Evolutionary conservation across 208 protist genomes (phyloP).

Genomic region (Trichomonas vaginalis): DNA sequence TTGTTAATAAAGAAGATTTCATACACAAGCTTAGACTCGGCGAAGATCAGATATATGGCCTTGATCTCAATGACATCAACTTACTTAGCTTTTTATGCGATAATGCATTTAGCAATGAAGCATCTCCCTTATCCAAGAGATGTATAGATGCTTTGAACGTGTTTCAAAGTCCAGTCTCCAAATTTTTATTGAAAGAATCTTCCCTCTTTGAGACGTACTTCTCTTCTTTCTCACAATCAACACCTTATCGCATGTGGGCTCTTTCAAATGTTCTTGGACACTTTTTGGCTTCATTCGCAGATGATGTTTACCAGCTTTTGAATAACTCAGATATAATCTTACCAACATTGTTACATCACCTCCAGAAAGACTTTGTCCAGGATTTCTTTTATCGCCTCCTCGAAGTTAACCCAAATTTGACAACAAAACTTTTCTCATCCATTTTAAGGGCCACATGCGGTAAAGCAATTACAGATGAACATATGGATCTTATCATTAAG

Average conservation of each 20-base stretch:
- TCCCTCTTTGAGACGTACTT: not conserved
- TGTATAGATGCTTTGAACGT: not conserved
- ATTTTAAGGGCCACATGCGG: not conserved
- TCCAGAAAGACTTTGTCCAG: not conserved
- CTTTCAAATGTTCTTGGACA: not conserved
- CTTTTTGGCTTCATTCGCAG: not conserved
- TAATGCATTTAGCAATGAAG: not conserved
- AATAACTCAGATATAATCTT: not conserved
- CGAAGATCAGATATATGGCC: not conserved
- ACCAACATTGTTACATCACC: not conserved
- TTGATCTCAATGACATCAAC: not conserved
- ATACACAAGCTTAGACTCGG: not conserved
- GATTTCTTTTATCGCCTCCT: not conserved
- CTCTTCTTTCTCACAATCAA: not conserved
- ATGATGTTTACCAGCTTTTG: not conserved
- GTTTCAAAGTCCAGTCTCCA: not conserved
- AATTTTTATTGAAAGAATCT: not conserved
- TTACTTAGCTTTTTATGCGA: not conserved
- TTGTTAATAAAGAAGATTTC: not conserved
- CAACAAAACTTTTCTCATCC: not conserved
- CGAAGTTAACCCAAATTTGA: not conserved
- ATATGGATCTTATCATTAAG: not conserved
- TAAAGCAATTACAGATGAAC: not conserved
- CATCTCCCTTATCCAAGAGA: not conserved
- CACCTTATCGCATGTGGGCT: not conserved